These are phyloP conservation scores for Thielaviopsis cerberus DNA, from an alignment of 2,329 filamentous ascomycete genomes.

Conservation along the genomic window DNA sequence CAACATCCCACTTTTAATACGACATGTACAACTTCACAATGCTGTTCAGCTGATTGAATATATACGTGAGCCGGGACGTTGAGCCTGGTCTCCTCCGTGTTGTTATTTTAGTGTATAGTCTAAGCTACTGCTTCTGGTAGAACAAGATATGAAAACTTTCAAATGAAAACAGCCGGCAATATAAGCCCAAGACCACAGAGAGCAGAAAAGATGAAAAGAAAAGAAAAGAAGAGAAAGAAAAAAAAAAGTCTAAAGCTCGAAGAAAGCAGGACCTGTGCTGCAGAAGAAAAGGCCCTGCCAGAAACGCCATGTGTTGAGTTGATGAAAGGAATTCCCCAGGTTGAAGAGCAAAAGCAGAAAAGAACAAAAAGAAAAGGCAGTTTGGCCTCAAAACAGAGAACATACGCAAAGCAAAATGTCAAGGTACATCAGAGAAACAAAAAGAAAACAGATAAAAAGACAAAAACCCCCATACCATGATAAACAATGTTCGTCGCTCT, in stretches of 20 bases:
- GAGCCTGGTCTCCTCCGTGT: constrained; percentile 16
- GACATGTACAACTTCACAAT: background rate
- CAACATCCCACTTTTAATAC: background rate
- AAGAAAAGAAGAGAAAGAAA: constrained; percentile 13
- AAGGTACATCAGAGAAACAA: background rate
- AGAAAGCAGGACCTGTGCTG: constrained; percentile 13
- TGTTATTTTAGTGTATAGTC: background rate
- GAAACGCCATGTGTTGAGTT: constrained; percentile 1
- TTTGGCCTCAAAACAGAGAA: background rate
- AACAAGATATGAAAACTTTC: background rate
- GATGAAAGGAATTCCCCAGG: constrained; percentile 1
- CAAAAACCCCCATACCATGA: constrained; percentile 5
- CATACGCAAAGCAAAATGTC: background rate
- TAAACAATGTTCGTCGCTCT: constrained; percentile 12
- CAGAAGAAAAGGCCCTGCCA: constrained; percentile 5
- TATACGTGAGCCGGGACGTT: constrained; percentile 14
- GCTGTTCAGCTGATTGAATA: background rate
- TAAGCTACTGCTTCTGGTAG: background rate
- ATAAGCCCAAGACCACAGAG: background rate
- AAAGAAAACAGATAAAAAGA: background rate
- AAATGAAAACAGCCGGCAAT: background rate
- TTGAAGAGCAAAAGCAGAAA: constrained; percentile 4
- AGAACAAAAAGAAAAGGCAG: background rate
- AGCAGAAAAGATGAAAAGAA: constrained; percentile 15
- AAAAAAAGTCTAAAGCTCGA: constrained; percentile 17